Base-by-base conservation (phyloP, 371 early-diverging fungal species). In the Fennellomyces sp. region DNA sequence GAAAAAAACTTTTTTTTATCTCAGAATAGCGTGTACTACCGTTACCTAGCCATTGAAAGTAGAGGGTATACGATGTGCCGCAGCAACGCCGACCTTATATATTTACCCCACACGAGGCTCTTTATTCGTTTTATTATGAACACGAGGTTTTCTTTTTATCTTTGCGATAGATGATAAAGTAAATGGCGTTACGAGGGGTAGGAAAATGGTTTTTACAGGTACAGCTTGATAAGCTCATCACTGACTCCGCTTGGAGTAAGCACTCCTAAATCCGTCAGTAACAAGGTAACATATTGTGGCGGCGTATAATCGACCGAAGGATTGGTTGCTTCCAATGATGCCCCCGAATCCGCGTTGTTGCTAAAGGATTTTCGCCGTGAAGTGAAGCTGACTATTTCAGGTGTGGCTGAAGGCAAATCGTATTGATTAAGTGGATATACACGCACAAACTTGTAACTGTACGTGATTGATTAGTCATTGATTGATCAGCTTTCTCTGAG, bases 261-360 rank as follows among this genome's bases (percentile, higher is more conserved):
- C 3, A 97, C 95, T 31, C 98, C 97, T 36, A 93, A 70, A 72
- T 98, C 94, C 3, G 97, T 97, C 53, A 96, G 88, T 57, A 96
- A 80, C 15, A 96, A 72, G 4, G 94, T 91, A 50, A 98, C 91
- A 70, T 91, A 92, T 60, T 89, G 85, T 15, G 98, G 97, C 27
- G 97, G 97, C 13, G 98, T 97, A 73, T 97, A 97, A 73, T 98
- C 98, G 8, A 97, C 91, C 41, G 83, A 77, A 1, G 95, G 95
- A 70, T 94, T 91, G 15, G 82, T 82, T 5, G 71, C 61, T 51
- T 73, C 63, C 30, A 84, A 62, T 48, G 80, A 77, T 21, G 80
- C 75, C n/a, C 65, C 63, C 26, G 73, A 70, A 56, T 80, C 72
- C n/a, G 68, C 65, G 10, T 64, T 60, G 29, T 52, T 63, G 27